Evolutionary conservation across 176 grass and related monocot species (phyloP).

Genomic region (Aegilops bicornis): DNA sequence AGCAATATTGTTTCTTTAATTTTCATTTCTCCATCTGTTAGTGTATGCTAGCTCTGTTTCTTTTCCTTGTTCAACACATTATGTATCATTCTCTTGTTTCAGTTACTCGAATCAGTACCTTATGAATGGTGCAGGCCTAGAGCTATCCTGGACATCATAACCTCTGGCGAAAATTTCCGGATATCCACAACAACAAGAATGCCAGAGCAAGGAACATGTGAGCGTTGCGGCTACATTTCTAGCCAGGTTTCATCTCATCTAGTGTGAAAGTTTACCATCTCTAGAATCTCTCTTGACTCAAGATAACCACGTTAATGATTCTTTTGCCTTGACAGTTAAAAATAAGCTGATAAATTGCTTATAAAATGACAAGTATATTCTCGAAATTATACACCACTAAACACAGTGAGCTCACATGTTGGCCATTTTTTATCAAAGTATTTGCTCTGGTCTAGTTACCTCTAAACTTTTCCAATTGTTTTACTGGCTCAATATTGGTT

Average conservation of each 20-base stretch:
- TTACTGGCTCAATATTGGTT: neutral
- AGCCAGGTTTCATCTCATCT: constrained; percentile 53
- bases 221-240: constrained; percentile 83
- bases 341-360: neutral
- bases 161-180: constrained; percentile 85
- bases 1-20: neutral
- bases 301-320: neutral
- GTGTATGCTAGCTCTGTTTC: neutral
- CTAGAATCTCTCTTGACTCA: neutral
- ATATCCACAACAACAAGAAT: constrained; percentile 83
- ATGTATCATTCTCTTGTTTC: neutral
- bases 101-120: neutral
- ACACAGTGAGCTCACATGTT: neutral
- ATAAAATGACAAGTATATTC: neutral
- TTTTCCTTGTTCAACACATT: neutral
- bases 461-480: neutral
- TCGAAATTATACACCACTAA: neutral
- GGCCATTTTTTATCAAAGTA: neutral
- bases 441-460: neutral
- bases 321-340: neutral
- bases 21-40: constrained; percentile 13
- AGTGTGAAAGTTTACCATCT: neutral
- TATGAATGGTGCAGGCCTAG: constrained; percentile 57
- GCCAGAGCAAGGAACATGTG: constrained; percentile 93
- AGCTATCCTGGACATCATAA: constrained; percentile 94